phyloP scores from a whole-genome alignment of 2,329 filamentous ascomycete genomes.

The Sarocladium brachiariae region DNA sequence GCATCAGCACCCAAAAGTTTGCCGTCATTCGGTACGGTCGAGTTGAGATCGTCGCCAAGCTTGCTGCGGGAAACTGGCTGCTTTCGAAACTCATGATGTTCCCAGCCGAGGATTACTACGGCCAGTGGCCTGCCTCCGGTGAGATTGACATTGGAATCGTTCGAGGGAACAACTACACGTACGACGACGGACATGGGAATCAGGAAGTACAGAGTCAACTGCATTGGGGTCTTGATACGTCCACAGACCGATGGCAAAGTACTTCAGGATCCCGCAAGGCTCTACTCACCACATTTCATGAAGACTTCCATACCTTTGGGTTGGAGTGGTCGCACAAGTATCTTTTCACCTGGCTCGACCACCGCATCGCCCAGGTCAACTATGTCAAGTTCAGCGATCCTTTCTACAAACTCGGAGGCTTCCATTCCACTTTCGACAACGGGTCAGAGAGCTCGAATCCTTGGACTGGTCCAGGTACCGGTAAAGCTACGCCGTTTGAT shows the following conservation, averaged over 20 bases:
- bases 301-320: slow-evolving; percentile 43
- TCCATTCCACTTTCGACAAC: slow-evolving; percentile 33
- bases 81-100: slow-evolving; percentile 48
- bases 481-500: slow-evolving; percentile 43
- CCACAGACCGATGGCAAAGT: not conserved
- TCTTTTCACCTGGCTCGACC: slow-evolving; percentile 48
- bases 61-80: slow-evolving; percentile 48
- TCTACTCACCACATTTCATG: slow-evolving; percentile 20
- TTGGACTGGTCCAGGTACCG: slow-evolving; percentile 31
- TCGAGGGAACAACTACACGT: slow-evolving; percentile 36
- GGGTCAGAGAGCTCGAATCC: slow-evolving; percentile 34
- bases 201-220: slow-evolving; percentile 36
- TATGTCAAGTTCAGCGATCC: slow-evolving; percentile 12
- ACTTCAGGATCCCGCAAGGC: not conserved
- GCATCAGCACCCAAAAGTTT: slow-evolving; percentile 38
- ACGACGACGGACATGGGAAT: slow-evolving; percentile 30
- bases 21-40: slow-evolving; percentile 39
- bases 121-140: slow-evolving; percentile 42
- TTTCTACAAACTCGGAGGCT: slow-evolving; percentile 36
- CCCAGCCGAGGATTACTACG: slow-evolving; percentile 39
- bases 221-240: slow-evolving; percentile 35
- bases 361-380: slow-evolving; percentile 21
- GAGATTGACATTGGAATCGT: slow-evolving; percentile 48
- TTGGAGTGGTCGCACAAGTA: slow-evolving; percentile 46
- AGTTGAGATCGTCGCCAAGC: slow-evolving; percentile 46